Evolutionary conservation across 1,284 basidiomycete genomes (phyloP), one percentile per base, ranked within the genome.

Genomic region (Spongispora temasekensis): DNA sequence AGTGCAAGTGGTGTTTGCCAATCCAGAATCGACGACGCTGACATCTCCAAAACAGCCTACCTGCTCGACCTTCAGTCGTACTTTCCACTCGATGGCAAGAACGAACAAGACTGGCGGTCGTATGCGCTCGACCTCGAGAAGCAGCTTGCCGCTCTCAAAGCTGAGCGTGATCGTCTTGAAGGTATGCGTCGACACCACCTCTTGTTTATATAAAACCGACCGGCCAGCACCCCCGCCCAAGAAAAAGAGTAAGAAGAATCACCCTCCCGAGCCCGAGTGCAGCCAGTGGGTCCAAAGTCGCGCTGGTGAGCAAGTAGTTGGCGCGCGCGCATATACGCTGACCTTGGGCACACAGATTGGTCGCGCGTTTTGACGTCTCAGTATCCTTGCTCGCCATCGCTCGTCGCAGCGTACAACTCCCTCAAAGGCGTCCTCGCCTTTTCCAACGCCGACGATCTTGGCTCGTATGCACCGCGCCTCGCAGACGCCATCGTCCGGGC

Each of bases 81-180:
- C 13, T 74, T 72, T 42, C 66, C 71, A 3, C 28, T 37, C 44
- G 15, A 59, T 30, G 37, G 55, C 21, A 25, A 53, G 7, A 34
- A 30, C 4, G 10, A 9, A 31, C 64, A 32, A 42, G 60, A 57
- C 19, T 75, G 71, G 73, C 67, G 64, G 52, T 57, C 57, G 6
- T 73, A 73, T 34, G 72, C 71, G 23, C 69, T 72, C 42, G 60
- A 63, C 25, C 71, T 75, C 27, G 73, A 72, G 59, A 61, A 56
- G 57, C 64, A 69, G 21, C 63, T 72, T 15, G n/a, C 63, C 27
- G 35, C 40, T 2, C 61, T 72, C 51, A 64, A 73, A 51, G 53
- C 63, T 27, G 59, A 62, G 32, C 61, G 59, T 19, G 62, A 72
- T 9, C 42, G 21, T 44, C 42, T 23, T n/a, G n/a, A n/a, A n/a